Base-by-base conservation (phyloP, 306 rosid genomes). In the Prunus davidiana region DNA sequence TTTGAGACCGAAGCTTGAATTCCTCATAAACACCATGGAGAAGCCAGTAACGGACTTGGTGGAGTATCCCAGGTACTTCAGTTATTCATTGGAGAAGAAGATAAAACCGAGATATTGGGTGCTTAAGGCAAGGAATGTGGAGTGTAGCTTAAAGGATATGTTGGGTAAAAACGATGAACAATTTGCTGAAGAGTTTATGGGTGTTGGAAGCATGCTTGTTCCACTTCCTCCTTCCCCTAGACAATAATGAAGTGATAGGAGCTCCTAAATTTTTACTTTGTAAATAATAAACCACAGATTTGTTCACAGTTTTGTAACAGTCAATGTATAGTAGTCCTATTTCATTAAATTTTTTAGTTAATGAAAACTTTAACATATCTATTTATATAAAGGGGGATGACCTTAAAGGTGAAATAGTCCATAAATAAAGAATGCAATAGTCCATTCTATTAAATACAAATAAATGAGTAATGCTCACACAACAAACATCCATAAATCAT, bases 51-150 rank as follows among this genome's bases (percentile, higher is more conserved):
- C 63, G 71, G 97, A 90, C 12, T 88, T 90, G 87, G 97, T 92
- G 58, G 88, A 73, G 4, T 94, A 90, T 87, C 97, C 98, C 14
- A 86, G 97, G 84, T 90, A 86, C 79, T 92, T 94, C 75, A 94
- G 98, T 88, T 89, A 92, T 86, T 94, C 97, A n/a, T 81, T 90
- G 79, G 95, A 90, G 81, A 89, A 89, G 86, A 92, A 81, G 92
- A 94, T 94, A 81, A 89, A 89, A 72, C 96, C 98, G 55, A 92
- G 98, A 80, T 90, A 74, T 76, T 76, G 88, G 88, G 87, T 83
- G 71, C 84, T 92, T 18, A 90, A 84, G 78, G 85, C 79, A 73
- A 87, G 87, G 77, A 87, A 90, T 79, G 78, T 90, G 12, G 79
- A 90, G 69, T 90, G 87, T 73, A 88, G 92, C 76, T 86, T 94